Conservation (phyloP, 1,284 basidiomycete genomes). For the Fomitopsis betulina region DNA sequence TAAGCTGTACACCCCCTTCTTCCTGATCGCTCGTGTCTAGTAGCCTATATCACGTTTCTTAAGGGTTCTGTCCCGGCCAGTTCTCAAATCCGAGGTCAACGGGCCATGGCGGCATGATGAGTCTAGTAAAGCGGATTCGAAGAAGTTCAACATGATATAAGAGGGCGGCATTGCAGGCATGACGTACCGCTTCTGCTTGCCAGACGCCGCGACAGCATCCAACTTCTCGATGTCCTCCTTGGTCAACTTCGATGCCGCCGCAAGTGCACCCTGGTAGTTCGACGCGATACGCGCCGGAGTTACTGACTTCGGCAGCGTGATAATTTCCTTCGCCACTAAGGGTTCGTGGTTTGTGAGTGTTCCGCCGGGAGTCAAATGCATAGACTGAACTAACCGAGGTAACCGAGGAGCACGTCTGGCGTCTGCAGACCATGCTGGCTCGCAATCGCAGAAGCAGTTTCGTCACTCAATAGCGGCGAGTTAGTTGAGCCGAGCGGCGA, state of each 20-base stretch:
- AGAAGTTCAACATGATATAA: background rate
- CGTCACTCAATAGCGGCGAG: constrained; percentile 68
- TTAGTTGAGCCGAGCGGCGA: constrained; percentile 79
- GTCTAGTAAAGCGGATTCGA: constrained; percentile 11
- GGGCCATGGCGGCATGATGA: constrained; percentile 70
- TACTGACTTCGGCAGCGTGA: constrained; percentile 75
- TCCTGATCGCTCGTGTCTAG: no score
- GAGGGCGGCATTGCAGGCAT: constrained; percentile 2
- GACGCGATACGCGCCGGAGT: constrained; percentile 68
- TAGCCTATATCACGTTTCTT: background rate
- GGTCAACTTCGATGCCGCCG: constrained; percentile 47
- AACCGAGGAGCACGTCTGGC: constrained; percentile 67
- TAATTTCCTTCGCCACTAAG: constrained; percentile 57
- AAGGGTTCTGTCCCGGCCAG: constrained; percentile 36
- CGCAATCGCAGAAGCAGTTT: constrained; percentile 61
- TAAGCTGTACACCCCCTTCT: no score
- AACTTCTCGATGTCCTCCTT: constrained; percentile 58
- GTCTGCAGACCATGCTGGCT: constrained; percentile 53
- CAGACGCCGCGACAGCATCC: constrained; percentile 61
- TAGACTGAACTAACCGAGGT: constrained; percentile 41
- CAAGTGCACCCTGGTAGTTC: constrained; percentile 57
- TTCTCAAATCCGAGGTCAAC: constrained; percentile 67
- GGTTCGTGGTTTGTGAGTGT: background rate
- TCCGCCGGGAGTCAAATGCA: background rate
- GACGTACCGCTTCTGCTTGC: constrained; percentile 62